These are phyloP conservation scores for Penicillium griseofulvum DNA, from an alignment of 2,329 filamentous ascomycete genomes.

Conservation along the genomic window DNA sequence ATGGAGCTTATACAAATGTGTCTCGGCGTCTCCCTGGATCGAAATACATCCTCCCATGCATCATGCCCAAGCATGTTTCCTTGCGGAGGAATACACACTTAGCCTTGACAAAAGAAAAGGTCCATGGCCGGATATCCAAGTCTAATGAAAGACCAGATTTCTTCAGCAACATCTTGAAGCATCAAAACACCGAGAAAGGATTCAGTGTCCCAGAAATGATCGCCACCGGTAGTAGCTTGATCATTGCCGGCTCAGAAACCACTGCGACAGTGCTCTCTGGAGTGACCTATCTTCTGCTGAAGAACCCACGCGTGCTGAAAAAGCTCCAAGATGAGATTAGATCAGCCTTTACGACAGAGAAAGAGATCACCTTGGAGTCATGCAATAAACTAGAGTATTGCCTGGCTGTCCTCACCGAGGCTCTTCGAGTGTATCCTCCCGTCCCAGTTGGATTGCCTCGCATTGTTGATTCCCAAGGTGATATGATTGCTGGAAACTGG, in stretches of 20 bases:
- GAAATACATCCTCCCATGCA: not conserved
- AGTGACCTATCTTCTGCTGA: slow-evolving; percentile 42
- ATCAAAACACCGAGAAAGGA: slow-evolving; percentile 14
- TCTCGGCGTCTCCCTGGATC: slow-evolving; percentile 6
- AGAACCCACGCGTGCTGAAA: slow-evolving; percentile 31
- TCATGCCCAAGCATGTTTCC: slow-evolving; percentile 4
- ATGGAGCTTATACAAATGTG: slow-evolving; percentile 7
- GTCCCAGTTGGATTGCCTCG: slow-evolving; percentile 24
- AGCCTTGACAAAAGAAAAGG: slow-evolving; percentile 8
- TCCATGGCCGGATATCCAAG: slow-evolving; percentile 5
- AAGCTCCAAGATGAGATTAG: slow-evolving; percentile 43
- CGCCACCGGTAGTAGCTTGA: slow-evolving; percentile 23
- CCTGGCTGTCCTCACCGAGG: slow-evolving; percentile 42
- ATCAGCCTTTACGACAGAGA: slow-evolving; percentile 30
- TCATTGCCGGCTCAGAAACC: slow-evolving; percentile 44
- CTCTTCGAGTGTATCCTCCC: slow-evolving; percentile 42
- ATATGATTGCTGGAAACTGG: slow-evolving; percentile 17
- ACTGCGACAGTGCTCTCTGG: slow-evolving; percentile 48
- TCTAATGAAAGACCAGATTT: slow-evolving; percentile 18
- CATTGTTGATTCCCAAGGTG: slow-evolving; percentile 17
- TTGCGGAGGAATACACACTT: not conserved
- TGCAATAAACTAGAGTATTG: slow-evolving; percentile 38
- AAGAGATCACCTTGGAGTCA: slow-evolving; percentile 39
- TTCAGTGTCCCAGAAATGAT: slow-evolving; percentile 26
- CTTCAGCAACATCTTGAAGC: slow-evolving; percentile 16